phyloP scores from a whole-genome alignment of 139 green algal genomes.

The Chlorella sp. region DNA sequence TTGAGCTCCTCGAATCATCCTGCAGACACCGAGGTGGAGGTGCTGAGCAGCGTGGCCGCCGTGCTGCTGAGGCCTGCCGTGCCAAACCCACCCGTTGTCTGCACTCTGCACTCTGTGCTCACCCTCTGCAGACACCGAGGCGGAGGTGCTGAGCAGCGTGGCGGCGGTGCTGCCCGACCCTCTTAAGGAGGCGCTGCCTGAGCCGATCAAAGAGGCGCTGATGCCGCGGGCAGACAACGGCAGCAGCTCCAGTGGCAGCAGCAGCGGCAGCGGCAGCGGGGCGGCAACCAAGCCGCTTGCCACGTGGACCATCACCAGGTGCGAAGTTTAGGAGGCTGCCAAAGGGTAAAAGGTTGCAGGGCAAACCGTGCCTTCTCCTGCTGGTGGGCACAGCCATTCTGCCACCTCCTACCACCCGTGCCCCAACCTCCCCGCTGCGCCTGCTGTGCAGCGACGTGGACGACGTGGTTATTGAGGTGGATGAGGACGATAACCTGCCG shows the following conservation, averaged over 20 bases:
- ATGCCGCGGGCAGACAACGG: not conserved
- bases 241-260: not conserved
- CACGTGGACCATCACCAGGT: conserved; percentile 41
- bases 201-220: conserved; percentile 17
- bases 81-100: no score
- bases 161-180: conserved; percentile 60
- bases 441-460: conserved; percentile 1
- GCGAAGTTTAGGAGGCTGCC: not conserved
- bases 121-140: no score
- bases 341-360: not conserved
- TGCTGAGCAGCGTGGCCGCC: conserved; percentile 61
- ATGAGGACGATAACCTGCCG: not conserved
- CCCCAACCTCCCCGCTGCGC: no score
- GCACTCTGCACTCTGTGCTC: no score
- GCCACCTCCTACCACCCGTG: no score
- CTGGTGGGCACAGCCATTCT: no score
- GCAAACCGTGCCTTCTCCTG: not conserved
- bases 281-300: conserved; percentile 8
- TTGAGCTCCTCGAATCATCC: no score
- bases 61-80: conserved; percentile 60
- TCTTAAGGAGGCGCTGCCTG: conserved; percentile 48
- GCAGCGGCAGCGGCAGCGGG: not conserved
- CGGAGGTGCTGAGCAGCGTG: conserved; percentile 65
- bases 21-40: conserved; percentile 63
- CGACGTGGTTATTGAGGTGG: not conserved